Evolutionary conservation across 2,329 filamentous ascomycete species (phyloP).

Genomic region (Microcyclospora pomicola): DNA sequence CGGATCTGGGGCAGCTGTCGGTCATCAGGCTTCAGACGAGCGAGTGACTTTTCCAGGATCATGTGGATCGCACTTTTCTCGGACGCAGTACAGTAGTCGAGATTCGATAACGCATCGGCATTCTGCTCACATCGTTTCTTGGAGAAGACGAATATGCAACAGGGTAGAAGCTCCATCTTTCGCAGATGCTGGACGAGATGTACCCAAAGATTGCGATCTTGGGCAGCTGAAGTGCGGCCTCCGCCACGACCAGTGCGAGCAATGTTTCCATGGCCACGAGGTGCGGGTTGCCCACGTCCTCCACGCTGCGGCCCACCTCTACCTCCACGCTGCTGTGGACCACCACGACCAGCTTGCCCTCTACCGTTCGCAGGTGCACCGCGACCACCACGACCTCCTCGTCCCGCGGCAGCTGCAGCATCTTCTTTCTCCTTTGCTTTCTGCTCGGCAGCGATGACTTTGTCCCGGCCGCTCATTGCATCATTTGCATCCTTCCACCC

Average conservation of each 20-base stretch:
- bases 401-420: constrained; percentile 34
- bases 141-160: constrained; percentile 96
- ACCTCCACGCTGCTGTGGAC: constrained; percentile 31
- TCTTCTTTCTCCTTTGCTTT: constrained; percentile 34
- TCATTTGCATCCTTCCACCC: constrained; percentile 93
- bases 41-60: constrained; percentile 90
- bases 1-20: constrained; percentile 82
- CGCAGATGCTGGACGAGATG: constrained; percentile 83
- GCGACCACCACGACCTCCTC: constrained; percentile 37
- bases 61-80: constrained; percentile 97
- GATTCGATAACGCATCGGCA: constrained; percentile 83
- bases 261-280: constrained; percentile 65
- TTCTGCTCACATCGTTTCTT: constrained; percentile 97
- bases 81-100: constrained; percentile 82
- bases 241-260: constrained; percentile 74
- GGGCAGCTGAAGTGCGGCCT: constrained; percentile 74
- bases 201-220: constrained; percentile 95
- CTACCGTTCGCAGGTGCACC: constrained; percentile 28
- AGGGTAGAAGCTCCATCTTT: constrained; percentile 75
- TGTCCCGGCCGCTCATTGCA: constrained; percentile 68
- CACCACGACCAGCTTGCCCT: constrained; percentile 40
- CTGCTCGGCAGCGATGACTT: constrained; percentile 41
- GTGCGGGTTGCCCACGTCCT: constrained; percentile 40
- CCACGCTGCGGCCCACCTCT: constrained; percentile 38
- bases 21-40: constrained; percentile 81